These are phyloP conservation scores for Skeletonema potamos DNA, from an alignment of 108 stramenopile species.

Conservation along the genomic window DNA sequence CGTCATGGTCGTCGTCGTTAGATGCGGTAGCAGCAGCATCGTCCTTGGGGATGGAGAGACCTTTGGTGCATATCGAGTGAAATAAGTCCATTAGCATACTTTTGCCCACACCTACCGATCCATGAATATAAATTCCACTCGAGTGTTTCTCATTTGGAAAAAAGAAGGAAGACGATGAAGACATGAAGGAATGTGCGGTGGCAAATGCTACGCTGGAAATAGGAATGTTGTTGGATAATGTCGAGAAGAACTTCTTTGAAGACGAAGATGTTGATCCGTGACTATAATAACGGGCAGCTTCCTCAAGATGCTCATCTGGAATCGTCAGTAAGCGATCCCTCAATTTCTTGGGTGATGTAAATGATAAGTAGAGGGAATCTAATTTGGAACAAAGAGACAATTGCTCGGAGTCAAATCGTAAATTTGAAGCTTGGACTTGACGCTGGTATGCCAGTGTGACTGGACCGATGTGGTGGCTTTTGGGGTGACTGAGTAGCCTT, in stretches of 20 bases:
- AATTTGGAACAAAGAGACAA: background rate
- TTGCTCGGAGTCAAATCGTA: background rate
- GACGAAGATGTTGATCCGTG: background rate
- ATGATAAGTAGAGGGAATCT: background rate
- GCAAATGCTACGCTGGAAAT: background rate
- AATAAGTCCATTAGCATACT: constrained; percentile 10
- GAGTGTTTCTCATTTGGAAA: background rate
- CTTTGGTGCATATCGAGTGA: constrained; percentile 4
- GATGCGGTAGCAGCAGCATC: too few species aligned
- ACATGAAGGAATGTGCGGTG: background rate
- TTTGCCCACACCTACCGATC: constrained; percentile 22
- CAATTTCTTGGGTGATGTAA: background rate
- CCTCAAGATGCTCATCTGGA: background rate
- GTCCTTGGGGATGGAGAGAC: too few species aligned
- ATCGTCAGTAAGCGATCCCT: background rate
- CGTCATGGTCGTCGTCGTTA: background rate
- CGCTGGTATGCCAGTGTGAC: background rate
- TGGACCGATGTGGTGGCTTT: background rate
- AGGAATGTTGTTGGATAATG: background rate
- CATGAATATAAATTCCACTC: constrained; percentile 15
- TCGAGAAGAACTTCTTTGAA: background rate
- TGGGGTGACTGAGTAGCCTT: background rate
- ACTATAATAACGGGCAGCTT: background rate
- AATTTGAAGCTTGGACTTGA: background rate
- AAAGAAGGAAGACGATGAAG: background rate